phyloP scores from a whole-genome alignment of 176 grass and related monocot species.

The Thalia dealbata region DNA sequence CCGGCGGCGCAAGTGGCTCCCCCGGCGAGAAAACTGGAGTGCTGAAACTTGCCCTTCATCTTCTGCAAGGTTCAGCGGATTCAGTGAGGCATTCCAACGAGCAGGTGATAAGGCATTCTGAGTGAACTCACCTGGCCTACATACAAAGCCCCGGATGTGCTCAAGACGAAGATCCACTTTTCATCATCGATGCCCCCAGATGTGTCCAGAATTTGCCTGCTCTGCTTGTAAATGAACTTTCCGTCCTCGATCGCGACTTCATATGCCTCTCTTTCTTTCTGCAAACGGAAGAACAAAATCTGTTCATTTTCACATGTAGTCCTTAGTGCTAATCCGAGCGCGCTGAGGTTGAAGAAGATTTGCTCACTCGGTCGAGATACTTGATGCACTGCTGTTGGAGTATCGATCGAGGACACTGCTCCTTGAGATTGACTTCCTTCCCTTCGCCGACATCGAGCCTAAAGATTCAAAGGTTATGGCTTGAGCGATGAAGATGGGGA shows the following conservation, averaged over 20 bases:
- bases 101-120: neutral
- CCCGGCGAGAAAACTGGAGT: slow-evolving; percentile 96
- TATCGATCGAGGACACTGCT: slow-evolving; percentile 48
- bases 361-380: slow-evolving; percentile 51
- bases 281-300: slow-evolving; percentile 13
- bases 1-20: slow-evolving; percentile 93
- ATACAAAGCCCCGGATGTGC: slow-evolving; percentile 71
- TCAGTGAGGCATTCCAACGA: neutral
- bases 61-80: slow-evolving; percentile 46
- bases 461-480: neutral
- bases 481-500: neutral
- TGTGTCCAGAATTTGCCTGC: slow-evolving; percentile 49
- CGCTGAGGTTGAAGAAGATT: neutral
- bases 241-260: slow-evolving; percentile 53
- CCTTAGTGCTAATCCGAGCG: neutral
- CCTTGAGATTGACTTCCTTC: slow-evolving; percentile 50
- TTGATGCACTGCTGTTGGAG: slow-evolving; percentile 72
- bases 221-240: slow-evolving; percentile 66
- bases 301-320: slow-evolving; percentile 1
- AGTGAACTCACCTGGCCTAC: slow-evolving; percentile 39
- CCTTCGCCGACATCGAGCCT: slow-evolving; percentile 83
- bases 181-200: slow-evolving; percentile 39
- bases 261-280: slow-evolving; percentile 92
- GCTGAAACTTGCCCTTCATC: slow-evolving; percentile 90
- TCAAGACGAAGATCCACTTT: slow-evolving; percentile 97